phyloP scores from a whole-genome alignment of 2,329 filamentous ascomycete species.

The Aspergillus udagawae region DNA sequence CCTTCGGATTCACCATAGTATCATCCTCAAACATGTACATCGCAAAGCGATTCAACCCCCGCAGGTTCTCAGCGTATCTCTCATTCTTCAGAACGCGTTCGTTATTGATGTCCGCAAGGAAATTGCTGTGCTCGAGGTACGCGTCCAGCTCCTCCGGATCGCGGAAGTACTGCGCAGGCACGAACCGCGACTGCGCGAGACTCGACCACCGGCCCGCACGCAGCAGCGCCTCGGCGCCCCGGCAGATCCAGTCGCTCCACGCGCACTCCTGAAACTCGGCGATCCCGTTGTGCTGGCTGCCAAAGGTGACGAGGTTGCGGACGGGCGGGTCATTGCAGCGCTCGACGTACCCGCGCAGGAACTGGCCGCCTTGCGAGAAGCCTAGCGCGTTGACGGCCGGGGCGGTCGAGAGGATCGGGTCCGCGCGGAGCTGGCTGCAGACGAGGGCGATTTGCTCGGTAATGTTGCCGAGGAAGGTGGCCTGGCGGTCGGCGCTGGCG shows the following conservation, averaged over 20 bases:
- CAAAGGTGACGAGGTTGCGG: slow-evolving; percentile 78
- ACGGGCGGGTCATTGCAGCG: slow-evolving; percentile 75
- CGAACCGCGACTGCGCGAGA: slow-evolving; percentile 73
- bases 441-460: slow-evolving; percentile 72
- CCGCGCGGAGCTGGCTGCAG: slow-evolving; percentile 69
- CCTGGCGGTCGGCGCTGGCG: slow-evolving; percentile 66
- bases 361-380: slow-evolving; percentile 94
- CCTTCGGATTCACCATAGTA: slow-evolving; percentile 79
- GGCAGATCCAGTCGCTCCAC: slow-evolving; percentile 71
- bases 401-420: slow-evolving; percentile 76
- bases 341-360: slow-evolving; percentile 87
- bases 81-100: slow-evolving; percentile 72
- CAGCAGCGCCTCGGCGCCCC: slow-evolving; percentile 72
- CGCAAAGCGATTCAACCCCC: slow-evolving; percentile 68
- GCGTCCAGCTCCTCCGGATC: slow-evolving; percentile 62
- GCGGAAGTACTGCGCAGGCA: slow-evolving; percentile 94
- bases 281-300: slow-evolving; percentile 91
- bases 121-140: slow-evolving; percentile 80
- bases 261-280: slow-evolving; percentile 72
- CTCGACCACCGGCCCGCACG: slow-evolving; percentile 74
- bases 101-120: slow-evolving; percentile 94
- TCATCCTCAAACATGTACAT: slow-evolving; percentile 91
- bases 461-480: slow-evolving; percentile 88
- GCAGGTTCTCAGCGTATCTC: slow-evolving; percentile 68
- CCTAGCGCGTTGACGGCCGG: slow-evolving; percentile 86